phyloP scores from a whole-genome alignment of 331 rosid genomes.

The Prunus yedoensis region DNA sequence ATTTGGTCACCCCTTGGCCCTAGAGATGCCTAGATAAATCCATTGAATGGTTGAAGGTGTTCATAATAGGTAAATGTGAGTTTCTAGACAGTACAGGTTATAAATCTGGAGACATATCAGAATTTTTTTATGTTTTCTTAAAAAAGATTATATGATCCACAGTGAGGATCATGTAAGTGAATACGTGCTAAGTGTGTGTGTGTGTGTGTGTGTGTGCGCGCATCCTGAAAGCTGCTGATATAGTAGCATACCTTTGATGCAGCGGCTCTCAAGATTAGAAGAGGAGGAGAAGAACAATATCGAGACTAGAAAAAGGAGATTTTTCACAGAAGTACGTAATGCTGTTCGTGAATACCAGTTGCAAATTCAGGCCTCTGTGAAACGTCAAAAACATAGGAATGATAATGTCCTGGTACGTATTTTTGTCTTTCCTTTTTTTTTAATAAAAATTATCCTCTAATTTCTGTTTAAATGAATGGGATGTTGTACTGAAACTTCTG shows the following conservation, averaged over 20 bases:
- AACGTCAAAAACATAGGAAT: conserved; percentile 91
- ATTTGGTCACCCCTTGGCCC: background rate
- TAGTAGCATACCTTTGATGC: conserved; percentile 45
- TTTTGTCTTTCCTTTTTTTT: conserved; percentile 1
- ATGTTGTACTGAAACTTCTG: background rate
- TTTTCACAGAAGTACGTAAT: conserved; percentile 85
- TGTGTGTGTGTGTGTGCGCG: background rate
- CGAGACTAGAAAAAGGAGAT: conserved; percentile 87
- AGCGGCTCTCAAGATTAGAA: conserved; percentile 85
- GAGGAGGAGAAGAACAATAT: conserved; percentile 86
- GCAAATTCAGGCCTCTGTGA: conserved; percentile 89
- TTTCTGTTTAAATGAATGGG: background rate
- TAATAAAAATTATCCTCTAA: background rate
- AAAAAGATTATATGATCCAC: background rate
- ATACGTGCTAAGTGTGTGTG: background rate
- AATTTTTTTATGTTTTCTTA: background rate
- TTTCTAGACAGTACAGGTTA: background rate
- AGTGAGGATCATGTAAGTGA: background rate
- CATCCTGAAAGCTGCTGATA: conserved; percentile 28
- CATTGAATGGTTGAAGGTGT: background rate
- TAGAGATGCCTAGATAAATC: background rate
- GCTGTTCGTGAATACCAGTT: conserved; percentile 94
- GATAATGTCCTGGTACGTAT: conserved; percentile 72
- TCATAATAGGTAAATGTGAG: background rate
- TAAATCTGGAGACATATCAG: background rate